Base-by-base conservation (phyloP, 2,329 filamentous ascomycete genomes). In the Beauveria australis region DNA sequence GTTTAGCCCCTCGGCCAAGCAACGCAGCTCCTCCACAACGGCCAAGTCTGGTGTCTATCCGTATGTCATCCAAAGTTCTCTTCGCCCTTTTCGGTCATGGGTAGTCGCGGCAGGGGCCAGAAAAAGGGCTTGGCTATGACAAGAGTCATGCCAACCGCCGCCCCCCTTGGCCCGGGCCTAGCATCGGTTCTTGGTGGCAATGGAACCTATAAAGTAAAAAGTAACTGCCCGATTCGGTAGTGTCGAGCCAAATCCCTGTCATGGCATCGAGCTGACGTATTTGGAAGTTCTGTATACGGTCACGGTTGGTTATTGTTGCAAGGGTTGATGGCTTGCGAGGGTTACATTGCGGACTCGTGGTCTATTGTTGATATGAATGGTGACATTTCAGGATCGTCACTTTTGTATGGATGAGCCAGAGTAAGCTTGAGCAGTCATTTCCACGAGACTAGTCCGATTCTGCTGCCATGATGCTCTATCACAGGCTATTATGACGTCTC, bases 161-260 rank as follows among this genome's bases (percentile, higher is more conserved):
- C 9, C 12, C 3, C 47, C 24, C 16, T 6, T 28, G 37, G 26
- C 14, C 12, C 12, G n/a, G 6, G 18, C 4, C 28, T 10, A 16
- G 18, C 40, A 44, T 54, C 16, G 14, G 3, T 37, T 41, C 24
- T 19, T 22, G 19, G 16, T 18, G 12, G 33, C 37, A 28, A 22
- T 16, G 30, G 30, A 47, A 3, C 4, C 33, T 16, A 19, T 12
- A 8, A 12, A 7, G 16, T 14, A 9, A 41, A 47, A 48, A 40
- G 56, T 28, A 59, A 47, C 56, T 52, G 52, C 56, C 56, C 37
- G 47, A 44, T 59, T 44, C n/a, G 33, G 56, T 59, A 59, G 47
- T 24, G n/a, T 51, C n/a, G 47, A 26, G 49, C 40, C 30, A 5
- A 7, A 53, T 53, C 19, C 52, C 22, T 40, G 12, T 37, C 33